Evolutionary conservation across 306 rosid genomes (phyloP), one percentile per base, ranked within the genome.

Genomic region (Lupinus albus): DNA sequence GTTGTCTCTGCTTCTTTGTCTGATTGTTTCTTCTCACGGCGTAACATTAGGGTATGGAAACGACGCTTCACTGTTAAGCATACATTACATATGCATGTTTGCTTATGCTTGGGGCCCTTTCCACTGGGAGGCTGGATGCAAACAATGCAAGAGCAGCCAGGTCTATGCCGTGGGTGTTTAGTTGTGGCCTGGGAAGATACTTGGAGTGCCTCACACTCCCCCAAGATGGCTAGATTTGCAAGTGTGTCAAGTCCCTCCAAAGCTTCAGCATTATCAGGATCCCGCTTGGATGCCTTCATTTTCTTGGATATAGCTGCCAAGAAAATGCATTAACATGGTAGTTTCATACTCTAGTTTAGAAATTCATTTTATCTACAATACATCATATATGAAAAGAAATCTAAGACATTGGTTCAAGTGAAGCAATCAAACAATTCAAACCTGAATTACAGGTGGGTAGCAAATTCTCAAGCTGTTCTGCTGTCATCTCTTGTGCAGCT

Each of bases 51-150:
- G 16, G 99, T 88, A 45, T 85, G 94, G 78, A 93, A 93, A 32
- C 96, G 96, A 4, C 97, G 92, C 70, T 90, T 93, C 66, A 93
- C 99, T 9, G 94, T 90, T 48, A 77, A 72, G 82, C 99, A 93
- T 61, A 93, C 97, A 76, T 85, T 93, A 73, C 99, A 93, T n/a
- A 89, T 90, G 83, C 99, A 93, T 13, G 96, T 75, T 72, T 84
- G 97, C 83, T 90, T 93, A 75, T 93, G 99, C 77, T 93, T 93
- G 58, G 99, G 99, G 45, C 95, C 99, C 81, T 93, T 93, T 57
- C 99, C 99, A 70, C 99, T 90, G 2, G 99, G 99, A 70, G 99
- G 99, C 70, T 93, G 99, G 73, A 93, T 93, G 85, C 99, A 93
- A 53, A 90, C 99, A 64, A 93, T 93, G 79, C 99, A 93, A 38